Evolutionary conservation across 2,329 filamentous ascomycete species (phyloP), one percentile per base, ranked within the genome.

Genomic region (Stachybotrys echinatus): DNA sequence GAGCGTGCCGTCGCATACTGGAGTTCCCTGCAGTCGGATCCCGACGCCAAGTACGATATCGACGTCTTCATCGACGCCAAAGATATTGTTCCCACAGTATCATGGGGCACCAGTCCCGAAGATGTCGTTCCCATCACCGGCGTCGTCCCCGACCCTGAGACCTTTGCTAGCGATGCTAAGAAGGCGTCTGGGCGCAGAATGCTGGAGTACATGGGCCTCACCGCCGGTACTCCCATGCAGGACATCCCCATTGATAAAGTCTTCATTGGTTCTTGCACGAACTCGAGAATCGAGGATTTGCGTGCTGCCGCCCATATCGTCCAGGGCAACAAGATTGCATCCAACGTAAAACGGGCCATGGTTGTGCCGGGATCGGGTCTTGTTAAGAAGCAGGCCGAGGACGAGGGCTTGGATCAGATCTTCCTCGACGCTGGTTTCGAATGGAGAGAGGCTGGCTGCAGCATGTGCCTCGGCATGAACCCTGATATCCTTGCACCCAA

Each of bases 381-480:
- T 7, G 88, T 99, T 61, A 97, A 96, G 78, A 83, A 85, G 53
- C 88, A 91, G 69, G 94, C 94, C 6, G 92, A 99, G 72, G 75
- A 81, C 3, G 94, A 97, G 71, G 92, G 92, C 48, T 83, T 99
- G 5, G 89, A 97, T 72, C 89, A 91, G 75, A 88, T 96, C 65
- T 97, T 99, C 71, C 65, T 74, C 8, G 89, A 95, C 54, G 92
- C 94, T 45, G 94, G 94, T 7, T 97, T 97, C 58, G 92, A 97
- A 69, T 97, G 92, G 92, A 84, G 94, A 66, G 94, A 99, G 74
- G 94, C 94, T 58, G 94, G 94, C 46, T 99, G 94, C 81, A 95
- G 89, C 55, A 99, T 99, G 94, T 97, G 94, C 67, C 80, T 99
- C 49, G 94, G 94, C 67, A 99, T 99, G 92, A 99, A 99, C 76